These are phyloP conservation scores for Typha latifolia DNA, from an alignment of 176 grass and related monocot genomes.

Conservation along the genomic window DNA sequence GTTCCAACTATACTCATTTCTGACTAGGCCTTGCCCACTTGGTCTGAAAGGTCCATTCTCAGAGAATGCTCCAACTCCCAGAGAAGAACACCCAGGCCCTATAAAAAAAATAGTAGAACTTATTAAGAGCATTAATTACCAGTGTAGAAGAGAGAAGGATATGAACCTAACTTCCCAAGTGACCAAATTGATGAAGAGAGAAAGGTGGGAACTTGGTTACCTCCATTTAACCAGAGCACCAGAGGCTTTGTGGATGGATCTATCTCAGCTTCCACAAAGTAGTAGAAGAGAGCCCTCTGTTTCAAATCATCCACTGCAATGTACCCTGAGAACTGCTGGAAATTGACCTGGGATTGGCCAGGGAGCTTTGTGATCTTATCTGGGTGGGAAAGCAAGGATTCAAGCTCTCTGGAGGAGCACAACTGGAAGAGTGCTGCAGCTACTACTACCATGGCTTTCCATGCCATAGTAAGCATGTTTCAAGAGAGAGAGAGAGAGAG, in stretches of 20 bases:
- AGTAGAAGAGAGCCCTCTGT: slow-evolving; percentile 80
- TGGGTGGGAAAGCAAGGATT: neutral
- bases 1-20: slow-evolving; percentile 91
- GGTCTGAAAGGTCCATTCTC: slow-evolving; percentile 95
- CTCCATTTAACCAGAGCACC: slow-evolving; percentile 98
- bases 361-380: slow-evolving; percentile 59
- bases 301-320: slow-evolving; percentile 48
- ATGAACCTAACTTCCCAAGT: too few species aligned
- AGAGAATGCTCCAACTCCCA: slow-evolving; percentile 92
- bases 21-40: slow-evolving; percentile 53
- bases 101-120: slow-evolving; percentile 9
- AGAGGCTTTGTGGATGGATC: slow-evolving; percentile 76
- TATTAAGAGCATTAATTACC: neutral
- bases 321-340: slow-evolving; percentile 89
- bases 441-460: neutral
- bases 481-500: neutral
- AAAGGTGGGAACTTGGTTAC: slow-evolving; percentile 17
- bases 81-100: slow-evolving; percentile 94
- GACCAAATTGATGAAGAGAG: too few species aligned
- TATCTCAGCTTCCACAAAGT: slow-evolving; percentile 81
- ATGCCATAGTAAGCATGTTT: neutral
- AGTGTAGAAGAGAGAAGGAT: too few species aligned
- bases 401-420: slow-evolving; percentile 8
- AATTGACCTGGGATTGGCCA: slow-evolving; percentile 64
- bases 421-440: too few species aligned